These are phyloP conservation scores for Pseudozyma flocculosa DNA, from an alignment of 1,284 basidiomycete species.

Conservation along the genomic window DNA sequence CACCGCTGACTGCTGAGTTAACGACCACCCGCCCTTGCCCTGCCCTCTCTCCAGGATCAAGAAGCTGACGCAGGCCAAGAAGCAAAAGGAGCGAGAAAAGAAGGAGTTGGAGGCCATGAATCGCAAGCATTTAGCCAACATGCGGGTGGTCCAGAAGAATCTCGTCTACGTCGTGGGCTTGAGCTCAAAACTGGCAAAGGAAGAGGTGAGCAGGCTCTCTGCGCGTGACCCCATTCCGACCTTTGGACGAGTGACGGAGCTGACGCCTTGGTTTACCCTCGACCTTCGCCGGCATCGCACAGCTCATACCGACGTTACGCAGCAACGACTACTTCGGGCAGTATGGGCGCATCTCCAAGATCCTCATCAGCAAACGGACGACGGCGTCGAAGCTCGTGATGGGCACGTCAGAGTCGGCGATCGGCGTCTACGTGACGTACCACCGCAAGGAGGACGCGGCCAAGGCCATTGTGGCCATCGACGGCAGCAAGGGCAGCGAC, in stretches of 20 bases:
- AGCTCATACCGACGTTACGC: slow-evolving; percentile 90
- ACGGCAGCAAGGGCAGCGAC: slow-evolving; percentile 69
- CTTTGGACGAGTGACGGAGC: too few relatives aligned
- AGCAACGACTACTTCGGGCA: slow-evolving; percentile 98
- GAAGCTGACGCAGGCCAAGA: slow-evolving; percentile 92
- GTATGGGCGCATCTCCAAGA: slow-evolving; percentile 96
- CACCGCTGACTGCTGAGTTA: background rate
- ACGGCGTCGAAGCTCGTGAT: slow-evolving; percentile 65
- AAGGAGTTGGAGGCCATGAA: slow-evolving; percentile 90
- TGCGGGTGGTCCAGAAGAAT: slow-evolving; percentile 93
- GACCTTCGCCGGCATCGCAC: too few relatives aligned
- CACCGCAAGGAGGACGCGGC: slow-evolving; percentile 92
- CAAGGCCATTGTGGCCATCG: slow-evolving; percentile 86
- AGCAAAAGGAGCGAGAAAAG: slow-evolving; percentile 88
- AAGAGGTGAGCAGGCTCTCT: slow-evolving; percentile 71
- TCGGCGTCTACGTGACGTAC: slow-evolving; percentile 96
- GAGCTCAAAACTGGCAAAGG: slow-evolving; percentile 83
- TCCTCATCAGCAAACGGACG: slow-evolving; percentile 86
- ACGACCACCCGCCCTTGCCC: too few relatives aligned
- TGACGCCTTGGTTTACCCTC: too few relatives aligned
- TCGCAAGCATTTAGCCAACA: slow-evolving; percentile 84
- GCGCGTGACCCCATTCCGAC: too few relatives aligned
- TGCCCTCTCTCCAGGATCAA: slow-evolving; percentile 76
- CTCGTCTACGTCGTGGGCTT: slow-evolving; percentile 96
- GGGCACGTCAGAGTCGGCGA: slow-evolving; percentile 68